These are phyloP conservation scores for Rhexocercosporidium sp. DNA, from an alignment of 2,329 filamentous ascomycete genomes.

Conservation along the genomic window DNA sequence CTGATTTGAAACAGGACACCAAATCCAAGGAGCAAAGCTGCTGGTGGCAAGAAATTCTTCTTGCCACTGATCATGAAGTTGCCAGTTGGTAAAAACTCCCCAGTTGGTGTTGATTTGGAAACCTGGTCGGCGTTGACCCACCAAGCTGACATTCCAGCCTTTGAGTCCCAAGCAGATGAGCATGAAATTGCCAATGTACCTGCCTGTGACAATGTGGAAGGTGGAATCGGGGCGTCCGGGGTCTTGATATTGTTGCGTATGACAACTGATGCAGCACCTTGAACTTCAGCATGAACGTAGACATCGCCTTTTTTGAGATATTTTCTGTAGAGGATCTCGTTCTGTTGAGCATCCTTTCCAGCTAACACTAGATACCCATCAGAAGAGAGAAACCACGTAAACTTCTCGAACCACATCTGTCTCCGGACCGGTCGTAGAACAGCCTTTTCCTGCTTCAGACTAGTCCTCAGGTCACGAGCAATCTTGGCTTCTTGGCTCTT, in stretches of 20 bases:
- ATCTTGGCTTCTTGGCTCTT: constrained; percentile 93
- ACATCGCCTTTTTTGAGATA: constrained; percentile 89
- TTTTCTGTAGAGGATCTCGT: constrained; percentile 86
- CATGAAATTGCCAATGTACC: constrained; percentile 84
- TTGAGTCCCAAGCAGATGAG: constrained; percentile 93
- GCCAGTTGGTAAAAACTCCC: constrained; percentile 80
- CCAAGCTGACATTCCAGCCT: constrained; percentile 94
- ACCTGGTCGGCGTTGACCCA: constrained; percentile 94
- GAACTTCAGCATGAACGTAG: constrained; percentile 88
- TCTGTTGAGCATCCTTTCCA: constrained; percentile 87
- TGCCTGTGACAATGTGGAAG: constrained; percentile 88
- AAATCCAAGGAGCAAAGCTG: constrained; percentile 86
- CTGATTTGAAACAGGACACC: constrained; percentile 88
- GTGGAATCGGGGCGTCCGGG: constrained; percentile 85
- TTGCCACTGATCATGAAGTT: constrained; percentile 82
- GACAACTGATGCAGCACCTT: constrained; percentile 82
- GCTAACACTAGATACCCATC: constrained; percentile 93
- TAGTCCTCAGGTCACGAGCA: constrained; percentile 81
- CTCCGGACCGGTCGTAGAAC: constrained; percentile 81
- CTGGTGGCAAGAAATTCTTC: constrained; percentile 90
- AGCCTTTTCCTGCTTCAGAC: constrained; percentile 89
- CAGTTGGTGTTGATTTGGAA: constrained; percentile 79
- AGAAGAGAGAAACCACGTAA: constrained; percentile 91
- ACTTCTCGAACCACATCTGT: constrained; percentile 97
- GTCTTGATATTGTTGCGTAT: constrained; percentile 85